Base-by-base conservation (phyloP, 1,284 basidiomycete species). In the Leccinum solheimii region DNA sequence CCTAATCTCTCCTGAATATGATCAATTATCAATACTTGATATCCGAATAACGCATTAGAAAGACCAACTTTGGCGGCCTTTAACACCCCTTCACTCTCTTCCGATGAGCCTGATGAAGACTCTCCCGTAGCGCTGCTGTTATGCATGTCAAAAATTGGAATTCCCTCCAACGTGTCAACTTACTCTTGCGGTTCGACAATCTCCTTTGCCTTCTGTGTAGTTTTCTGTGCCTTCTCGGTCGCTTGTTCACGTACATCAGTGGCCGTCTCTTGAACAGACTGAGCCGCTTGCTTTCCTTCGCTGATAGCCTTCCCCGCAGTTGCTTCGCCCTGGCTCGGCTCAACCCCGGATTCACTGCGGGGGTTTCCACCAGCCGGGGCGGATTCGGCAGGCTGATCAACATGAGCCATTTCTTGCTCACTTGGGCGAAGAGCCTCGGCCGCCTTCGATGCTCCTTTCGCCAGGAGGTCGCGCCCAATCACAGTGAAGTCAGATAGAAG, bases 401-500 rank as follows among this genome's bases (percentile, higher is more conserved):
- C 86, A 26, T 77, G 75, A 43, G 81, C 76, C 50, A 98, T 81
- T 5, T 76, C 76, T 38, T 92, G 86, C 55, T 88, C 77, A 55
- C 77, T 69, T 0, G 96, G 95, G 13, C 30, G 30, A 30, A 30
- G 30, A 10, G 30, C 3, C 30, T 30, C 83, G n/a, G 92, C 91
- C 9, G 84, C 89, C 75, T 94, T 92, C 67, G 80, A 75, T 1
- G 92, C 90, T 30, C 86, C 86, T 56, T 86, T 87, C 19, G 93
- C 87, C 64, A 97, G 88, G 61, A 97, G 80, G 77, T 97, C 94
- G 59, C 94, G 90, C 0, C 92, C 94, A 62, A 96, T 87, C 65
- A 93, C 74, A 30, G 87, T 86, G 67, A 94, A 86, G 76, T 97
- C 94, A 38, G 85, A 84, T 59, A 95, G 75, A 57, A 96, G 87